Evolutionary conservation across 1,284 basidiomycete species (phyloP).

Genomic region (Tilletiopsis washingtonensis): DNA sequence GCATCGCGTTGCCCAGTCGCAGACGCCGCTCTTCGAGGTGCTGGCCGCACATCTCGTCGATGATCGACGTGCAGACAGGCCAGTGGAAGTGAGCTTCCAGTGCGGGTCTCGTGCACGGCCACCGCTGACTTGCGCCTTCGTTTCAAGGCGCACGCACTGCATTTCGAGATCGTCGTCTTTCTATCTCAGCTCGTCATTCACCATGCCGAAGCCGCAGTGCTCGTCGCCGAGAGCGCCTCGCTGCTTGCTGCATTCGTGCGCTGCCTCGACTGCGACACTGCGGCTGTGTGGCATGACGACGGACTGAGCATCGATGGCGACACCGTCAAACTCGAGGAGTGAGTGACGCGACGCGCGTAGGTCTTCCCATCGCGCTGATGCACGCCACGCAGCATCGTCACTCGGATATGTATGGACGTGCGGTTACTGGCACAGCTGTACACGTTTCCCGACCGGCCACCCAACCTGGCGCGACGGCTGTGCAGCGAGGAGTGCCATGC

Average conservation of each 20-base stretch:
- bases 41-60: background rate
- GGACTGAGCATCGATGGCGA: background rate
- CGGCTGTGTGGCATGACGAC: background rate
- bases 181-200: background rate
- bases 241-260: conserved; percentile 1
- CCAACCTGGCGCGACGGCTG: conserved; percentile 18
- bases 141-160: background rate
- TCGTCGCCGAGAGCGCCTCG: background rate
- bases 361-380: background rate
- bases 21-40: conserved; percentile 1
- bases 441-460: conserved; percentile 3
- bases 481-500: conserved; percentile 23
- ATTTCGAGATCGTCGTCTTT: background rate
- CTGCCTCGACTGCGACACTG: background rate
- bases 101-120: background rate
- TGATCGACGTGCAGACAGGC: background rate
- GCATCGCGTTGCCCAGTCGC: background rate
- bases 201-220: background rate
- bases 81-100: too few relatives aligned
- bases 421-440: conserved; percentile 28
- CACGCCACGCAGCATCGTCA: conserved; percentile 6
- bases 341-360: background rate
- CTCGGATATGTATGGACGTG: conserved; percentile 23
- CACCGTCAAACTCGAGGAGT: background rate
- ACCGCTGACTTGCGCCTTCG: background rate